Percentiles rank a stretch among this genome's conserved stretches.
phyloP scores from a whole-genome alignment of 2,329 filamentous ascomycete genomes.

The Ascochyta koolunga region DNA sequence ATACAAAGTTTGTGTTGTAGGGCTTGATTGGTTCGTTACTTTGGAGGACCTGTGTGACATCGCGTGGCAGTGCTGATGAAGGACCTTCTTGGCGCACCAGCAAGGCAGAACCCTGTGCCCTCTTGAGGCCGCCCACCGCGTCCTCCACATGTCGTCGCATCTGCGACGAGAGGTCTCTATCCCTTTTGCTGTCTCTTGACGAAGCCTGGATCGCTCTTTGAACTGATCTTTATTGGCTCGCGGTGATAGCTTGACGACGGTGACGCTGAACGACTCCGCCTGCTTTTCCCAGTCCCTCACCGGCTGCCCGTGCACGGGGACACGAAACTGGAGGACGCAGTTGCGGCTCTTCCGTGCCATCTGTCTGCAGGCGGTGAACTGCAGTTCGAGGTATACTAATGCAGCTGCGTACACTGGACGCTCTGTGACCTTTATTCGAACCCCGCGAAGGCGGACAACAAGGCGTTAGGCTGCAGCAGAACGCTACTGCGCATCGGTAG shows the following conservation, averaged over 20 bases:
- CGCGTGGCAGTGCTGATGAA: conserved; percentile 8
- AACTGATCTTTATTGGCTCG: conserved; percentile 1
- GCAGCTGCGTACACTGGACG: conserved; percentile 35
- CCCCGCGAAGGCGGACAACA: conserved; percentile 23
- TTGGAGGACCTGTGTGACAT: conserved; percentile 13
- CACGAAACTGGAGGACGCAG: conserved; percentile 3
- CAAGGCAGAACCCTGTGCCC: conserved; percentile 15
- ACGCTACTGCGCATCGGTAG: conserved; percentile 22
- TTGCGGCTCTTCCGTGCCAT: conserved; percentile 12
- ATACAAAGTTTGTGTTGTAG: background rate
- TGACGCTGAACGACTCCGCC: conserved; percentile 14
- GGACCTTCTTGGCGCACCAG: conserved; percentile 12
- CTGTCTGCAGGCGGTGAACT: conserved; percentile 35
- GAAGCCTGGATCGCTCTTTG: background rate
- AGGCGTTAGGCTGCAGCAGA: conserved; percentile 43
- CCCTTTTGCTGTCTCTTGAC: conserved; percentile 1
- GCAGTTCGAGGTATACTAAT: conserved; percentile 42
- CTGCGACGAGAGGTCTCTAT: background rate
- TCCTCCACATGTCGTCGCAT: conserved; percentile 2
- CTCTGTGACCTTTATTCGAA: conserved; percentile 23
- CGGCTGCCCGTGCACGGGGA: conserved; percentile 16
- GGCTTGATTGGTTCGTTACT: conserved; percentile 10
- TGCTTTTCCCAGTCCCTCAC: conserved; percentile 32
- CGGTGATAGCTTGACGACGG: conserved; percentile 1
- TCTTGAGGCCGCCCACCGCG: conserved; percentile 17